phyloP scores from a whole-genome alignment of 1,284 basidiomycete species.

The Agaricales sp. region DNA sequence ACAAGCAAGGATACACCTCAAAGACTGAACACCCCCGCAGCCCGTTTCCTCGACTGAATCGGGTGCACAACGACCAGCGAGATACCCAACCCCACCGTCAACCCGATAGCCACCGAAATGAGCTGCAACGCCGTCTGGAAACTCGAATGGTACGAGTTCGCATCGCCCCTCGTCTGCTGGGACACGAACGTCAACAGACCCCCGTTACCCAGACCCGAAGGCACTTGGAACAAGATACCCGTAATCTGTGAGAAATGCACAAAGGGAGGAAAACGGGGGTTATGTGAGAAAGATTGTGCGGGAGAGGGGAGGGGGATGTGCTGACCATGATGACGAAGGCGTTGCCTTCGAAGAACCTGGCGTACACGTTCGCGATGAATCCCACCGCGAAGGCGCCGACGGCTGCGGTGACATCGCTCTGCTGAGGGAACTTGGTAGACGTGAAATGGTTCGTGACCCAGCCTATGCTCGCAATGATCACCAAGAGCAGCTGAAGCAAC shows the following conservation, averaged over 20 bases:
- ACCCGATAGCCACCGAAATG: slow-evolving; percentile 50
- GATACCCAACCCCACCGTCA: slow-evolving; percentile 67
- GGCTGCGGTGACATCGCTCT: slow-evolving; percentile 67
- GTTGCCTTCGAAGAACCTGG: slow-evolving; percentile 69
- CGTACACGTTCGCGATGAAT: slow-evolving; percentile 75
- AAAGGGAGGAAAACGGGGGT: slow-evolving; percentile 3
- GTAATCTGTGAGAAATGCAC: slow-evolving; percentile 46
- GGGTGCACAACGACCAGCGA: slow-evolving; percentile 50
- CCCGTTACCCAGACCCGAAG: slow-evolving; percentile 76
- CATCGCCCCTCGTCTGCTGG: slow-evolving; percentile 35
- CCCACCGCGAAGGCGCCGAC: slow-evolving; percentile 80
- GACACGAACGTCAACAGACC: slow-evolving; percentile 74
- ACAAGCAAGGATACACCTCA: slow-evolving; percentile 16
- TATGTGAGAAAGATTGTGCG: neutral
- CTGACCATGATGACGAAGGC: slow-evolving; percentile 71
- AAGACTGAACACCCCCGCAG: slow-evolving; percentile 49
- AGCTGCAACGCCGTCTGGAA: slow-evolving; percentile 61
- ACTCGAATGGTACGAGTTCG: slow-evolving; percentile 48
- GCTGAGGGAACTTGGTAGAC: slow-evolving; percentile 50
- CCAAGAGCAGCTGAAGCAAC: slow-evolving; percentile 37
- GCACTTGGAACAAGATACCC: slow-evolving; percentile 82
- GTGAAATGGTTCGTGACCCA: slow-evolving; percentile 77
- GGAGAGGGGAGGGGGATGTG: slow-evolving; percentile 6
- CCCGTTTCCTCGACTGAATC: slow-evolving; percentile 42
- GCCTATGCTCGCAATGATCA: slow-evolving; percentile 65